Base-by-base conservation (phyloP, 2,329 filamentous ascomycete species). In the Magnaporthiopsis poae region DNA sequence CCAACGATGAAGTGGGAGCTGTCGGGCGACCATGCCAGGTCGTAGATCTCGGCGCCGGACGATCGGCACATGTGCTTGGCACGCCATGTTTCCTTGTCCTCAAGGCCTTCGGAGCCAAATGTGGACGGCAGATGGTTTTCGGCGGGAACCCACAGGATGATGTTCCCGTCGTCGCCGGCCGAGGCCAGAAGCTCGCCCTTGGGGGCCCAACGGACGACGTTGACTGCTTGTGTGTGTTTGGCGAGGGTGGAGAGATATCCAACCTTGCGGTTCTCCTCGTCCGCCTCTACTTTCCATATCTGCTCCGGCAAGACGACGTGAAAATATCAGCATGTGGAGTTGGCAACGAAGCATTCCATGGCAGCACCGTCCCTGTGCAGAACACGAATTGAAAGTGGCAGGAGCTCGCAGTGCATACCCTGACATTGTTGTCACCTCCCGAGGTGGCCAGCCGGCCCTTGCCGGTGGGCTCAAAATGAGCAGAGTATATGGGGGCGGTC, bases 11-110 rank as follows among this genome's bases (percentile, higher is more conserved):
- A 96, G 80, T 96, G 95, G 59, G 88, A 82, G 59, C 91, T 92
- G 77, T 99, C 95, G n/a, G 96, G 96, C 63, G 95, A 98, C 96
- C 95, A 99, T 64, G 95, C 95, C 67, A 99, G 81, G 77, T 99
- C 95, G 79, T 99, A 99, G 71, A 99, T 98, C 77, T 99, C 95
- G 13, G 93, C 92, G 52, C 93, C 94, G 69, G 90, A 91, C 62
- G 93, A 96, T 69, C 95, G 88, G 78, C 93, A 98, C 95, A 98
- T 98, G 76, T 96, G 92, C 80, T 96, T 98, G 69, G 94, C 90
- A 69, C 94, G 85, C 95, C 95, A 99, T 71, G 91, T 91, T 78
- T 99, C 95, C 78, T 96, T 96, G 76, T 99, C 95, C 72, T 97
- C 95, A 66, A 89, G 84, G 63, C 86, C 87, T 72, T 97, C 92